These are phyloP conservation scores for Blepharisma undulans DNA, from an alignment of 169 alveolate species.

Conservation along the genomic window DNA sequence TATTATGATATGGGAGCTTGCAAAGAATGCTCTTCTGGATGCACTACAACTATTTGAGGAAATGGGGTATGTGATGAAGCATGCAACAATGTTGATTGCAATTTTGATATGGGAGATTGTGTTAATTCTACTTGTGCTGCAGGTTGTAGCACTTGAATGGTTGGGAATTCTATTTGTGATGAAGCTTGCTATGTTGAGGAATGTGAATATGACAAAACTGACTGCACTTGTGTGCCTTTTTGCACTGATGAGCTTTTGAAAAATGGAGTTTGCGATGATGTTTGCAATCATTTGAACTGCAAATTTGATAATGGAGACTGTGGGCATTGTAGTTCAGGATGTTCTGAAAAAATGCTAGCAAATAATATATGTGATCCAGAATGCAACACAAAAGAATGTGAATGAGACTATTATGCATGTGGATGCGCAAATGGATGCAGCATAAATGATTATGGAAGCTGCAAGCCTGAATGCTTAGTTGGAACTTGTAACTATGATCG, in stretches of 20 bases:
- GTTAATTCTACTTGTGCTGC: neutral
- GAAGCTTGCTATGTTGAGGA: neutral
- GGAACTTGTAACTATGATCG: conserved; percentile 15
- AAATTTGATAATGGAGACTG: conserved; percentile 26
- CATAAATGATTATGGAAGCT: neutral
- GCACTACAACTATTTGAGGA: neutral
- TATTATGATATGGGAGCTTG: conserved; percentile 23
- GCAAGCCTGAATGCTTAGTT: conserved; percentile 13
- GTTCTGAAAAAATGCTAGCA: neutral
- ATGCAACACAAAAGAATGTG: conserved; percentile 24
- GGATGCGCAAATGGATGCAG: conserved; percentile 20
- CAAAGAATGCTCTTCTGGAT: neutral
- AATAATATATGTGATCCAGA: conserved; percentile 6
- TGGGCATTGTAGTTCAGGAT: neutral
- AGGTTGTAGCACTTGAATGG: neutral
- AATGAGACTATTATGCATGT: conserved; percentile 5
- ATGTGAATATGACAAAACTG: neutral
- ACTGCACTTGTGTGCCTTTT: neutral
- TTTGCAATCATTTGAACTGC: conserved; percentile 8
- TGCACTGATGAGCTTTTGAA: neutral
- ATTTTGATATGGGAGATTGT: conserved; percentile 35
- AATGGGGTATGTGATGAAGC: conserved; percentile 28
- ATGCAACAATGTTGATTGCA: neutral
- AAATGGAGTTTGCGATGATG: conserved; percentile 26
- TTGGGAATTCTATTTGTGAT: conserved; percentile 4